These are phyloP conservation scores for Begonia fuchsioides DNA, from an alignment of 306 rosid genomes.

Conservation along the genomic window DNA sequence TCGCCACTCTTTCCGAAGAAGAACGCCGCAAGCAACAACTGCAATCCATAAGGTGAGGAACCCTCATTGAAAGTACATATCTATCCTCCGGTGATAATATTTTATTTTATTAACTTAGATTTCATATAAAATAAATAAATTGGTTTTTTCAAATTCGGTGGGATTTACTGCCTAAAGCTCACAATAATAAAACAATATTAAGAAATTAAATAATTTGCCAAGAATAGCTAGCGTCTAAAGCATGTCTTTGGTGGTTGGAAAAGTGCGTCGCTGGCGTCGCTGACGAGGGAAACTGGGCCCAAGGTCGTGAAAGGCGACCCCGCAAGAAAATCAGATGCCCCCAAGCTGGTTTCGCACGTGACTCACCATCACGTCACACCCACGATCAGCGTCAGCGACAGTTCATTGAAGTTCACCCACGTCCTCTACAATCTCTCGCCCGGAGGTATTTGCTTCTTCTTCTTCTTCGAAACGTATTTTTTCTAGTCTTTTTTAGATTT, in stretches of 20 bases:
- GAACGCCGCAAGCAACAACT: conserved; percentile 62
- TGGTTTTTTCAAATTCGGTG: no score
- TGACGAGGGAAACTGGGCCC: conserved; percentile 75
- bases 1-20: conserved; percentile 33
- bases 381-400: conserved; percentile 60
- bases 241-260: not conserved
- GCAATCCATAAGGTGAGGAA: conserved; percentile 58
- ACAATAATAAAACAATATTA: no score
- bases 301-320: conserved; percentile 86
- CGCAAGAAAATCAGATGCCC: conserved; percentile 19
- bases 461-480: no score
- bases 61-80: no score
- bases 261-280: conserved; percentile 79
- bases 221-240: not conserved
- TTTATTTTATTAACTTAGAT: no score
- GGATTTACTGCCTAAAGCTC: no score
- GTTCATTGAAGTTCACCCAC: conserved; percentile 75
- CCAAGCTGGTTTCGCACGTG: conserved; percentile 23
- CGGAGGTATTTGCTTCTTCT: conserved; percentile 27
- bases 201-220: no score
- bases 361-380: conserved; percentile 29
- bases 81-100: no score
- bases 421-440: conserved; percentile 88
- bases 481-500: no score
- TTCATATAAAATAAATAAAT: no score